Base-by-base conservation (phyloP, 306 rosid genomes). In the Cucumis cinereus region DNA sequence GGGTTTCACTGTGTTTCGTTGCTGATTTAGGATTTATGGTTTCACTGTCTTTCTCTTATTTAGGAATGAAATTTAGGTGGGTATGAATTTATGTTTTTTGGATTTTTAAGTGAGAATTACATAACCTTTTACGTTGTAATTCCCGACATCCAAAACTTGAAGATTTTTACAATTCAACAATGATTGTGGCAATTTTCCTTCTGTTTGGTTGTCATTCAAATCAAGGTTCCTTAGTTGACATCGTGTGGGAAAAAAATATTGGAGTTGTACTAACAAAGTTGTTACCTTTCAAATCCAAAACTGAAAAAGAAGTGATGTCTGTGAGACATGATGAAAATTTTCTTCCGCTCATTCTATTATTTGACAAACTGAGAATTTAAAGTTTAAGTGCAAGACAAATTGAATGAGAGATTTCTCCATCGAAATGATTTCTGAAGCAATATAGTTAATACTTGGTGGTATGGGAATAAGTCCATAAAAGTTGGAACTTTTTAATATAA, bases 341-440 rank as follows among this genome's bases (percentile, higher is more conserved):
- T 20, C 61, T n/a, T n/a, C n/a, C 61, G 4, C 61, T 56, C 61
- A 56, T 3, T 14, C 0, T 15, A 56, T 56, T 56, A 23, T 56
- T 56, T 14, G 30, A 56, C 4, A 56, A 5, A 56, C 30, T 10
- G 10, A 56, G 61, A 30, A 56, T 7, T 10, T 15, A 3, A 56
- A 56, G 61, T 14, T n/a, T n/a, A 0, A 22, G 6, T 1, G 61
- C 61, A 20, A 2, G 6, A 15, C 61, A 56, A 5, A 56, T 22
- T 56, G 61, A 56, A 20, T 26, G 3, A 22, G 83, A 63, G 8
- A 80, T 76, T n/a, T n/a, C 64, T 41, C 87, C 84, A 0, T 5
- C 64, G 74, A 87, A 45, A 10, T 77, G 15, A 45, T 84, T 84
- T n/a, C n/a, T n/a, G n/a, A n/a, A n/a, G n/a, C n/a, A n/a, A n/a